Evolutionary conservation across 75 land plant genomes (phyloP).

Genomic region (Picea glauca): DNA sequence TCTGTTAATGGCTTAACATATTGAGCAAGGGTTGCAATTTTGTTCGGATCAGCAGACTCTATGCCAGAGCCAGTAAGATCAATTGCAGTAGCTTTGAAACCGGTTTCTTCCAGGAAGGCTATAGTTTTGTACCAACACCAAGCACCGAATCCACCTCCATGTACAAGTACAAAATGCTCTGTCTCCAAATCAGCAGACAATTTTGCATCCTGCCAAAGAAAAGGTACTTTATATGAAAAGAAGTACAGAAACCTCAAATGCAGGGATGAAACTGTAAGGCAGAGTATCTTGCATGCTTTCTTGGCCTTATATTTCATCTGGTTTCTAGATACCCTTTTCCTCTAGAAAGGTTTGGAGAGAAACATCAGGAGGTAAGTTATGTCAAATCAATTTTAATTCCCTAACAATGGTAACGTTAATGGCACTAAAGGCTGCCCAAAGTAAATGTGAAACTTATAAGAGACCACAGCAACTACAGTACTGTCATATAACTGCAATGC

Average conservation of each 20-base stretch:
- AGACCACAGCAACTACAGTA: not conserved
- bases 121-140: slow-evolving; percentile 99
- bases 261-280: not conserved
- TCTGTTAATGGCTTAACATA: slow-evolving; percentile 71
- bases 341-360: not conserved
- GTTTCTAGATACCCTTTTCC: too few species aligned
- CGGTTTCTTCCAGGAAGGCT: slow-evolving; percentile 74
- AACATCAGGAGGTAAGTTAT: not conserved
- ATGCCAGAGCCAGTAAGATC: slow-evolving; percentile 87
- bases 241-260: not conserved
- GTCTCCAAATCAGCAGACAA: slow-evolving; percentile 56
- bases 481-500: not conserved
- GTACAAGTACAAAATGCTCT: slow-evolving; percentile 79
- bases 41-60: slow-evolving; percentile 68
- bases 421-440: not conserved
- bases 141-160: slow-evolving; percentile 99
- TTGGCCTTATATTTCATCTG: too few species aligned
- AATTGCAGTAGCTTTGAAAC: slow-evolving; percentile 66
- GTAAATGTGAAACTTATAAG: not conserved
- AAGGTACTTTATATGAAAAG: not conserved
- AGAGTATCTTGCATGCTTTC: not conserved
- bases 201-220: slow-evolving; percentile 39
- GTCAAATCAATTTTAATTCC: not conserved
- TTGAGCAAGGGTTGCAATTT: slow-evolving; percentile 50
- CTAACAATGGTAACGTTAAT: not conserved